Conservation (phyloP, 257 asterid species). For the Solanum lycopersicoides region DNA sequence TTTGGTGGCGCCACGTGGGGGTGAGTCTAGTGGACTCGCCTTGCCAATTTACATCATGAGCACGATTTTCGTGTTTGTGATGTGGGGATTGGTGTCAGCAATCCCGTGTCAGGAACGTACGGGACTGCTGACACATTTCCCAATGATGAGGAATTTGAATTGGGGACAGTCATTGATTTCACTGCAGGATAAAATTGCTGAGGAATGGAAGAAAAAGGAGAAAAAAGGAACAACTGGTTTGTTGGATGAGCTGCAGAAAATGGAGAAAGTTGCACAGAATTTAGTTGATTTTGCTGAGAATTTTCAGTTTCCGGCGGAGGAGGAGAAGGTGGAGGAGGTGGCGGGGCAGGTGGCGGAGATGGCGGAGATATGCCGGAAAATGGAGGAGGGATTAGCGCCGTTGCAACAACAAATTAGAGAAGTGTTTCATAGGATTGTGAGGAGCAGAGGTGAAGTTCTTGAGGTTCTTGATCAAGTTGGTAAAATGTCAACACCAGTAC, state of each 20-base stretch:
- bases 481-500: conserved; percentile 54
- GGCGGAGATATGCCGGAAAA: conserved; percentile 52
- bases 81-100: conserved; percentile 89
- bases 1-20: conserved; percentile 67
- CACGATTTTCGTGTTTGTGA: conserved; percentile 47
- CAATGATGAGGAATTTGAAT: conserved; percentile 33
- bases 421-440: conserved; percentile 90
- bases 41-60: conserved; percentile 56
- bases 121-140: conserved; percentile 49
- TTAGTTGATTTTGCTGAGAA: conserved; percentile 51
- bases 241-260: conserved; percentile 63
- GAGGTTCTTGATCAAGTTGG: conserved; percentile 69
- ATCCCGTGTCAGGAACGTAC: conserved; percentile 78
- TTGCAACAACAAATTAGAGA: conserved; percentile 67
- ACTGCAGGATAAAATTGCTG: conserved; percentile 74
- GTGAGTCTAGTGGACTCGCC: conserved; percentile 46
- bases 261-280: conserved; percentile 60
- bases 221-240: conserved; percentile 61
- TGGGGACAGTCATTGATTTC: conserved; percentile 63
- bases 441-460: conserved; percentile 73
- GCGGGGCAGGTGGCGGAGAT: conserved; percentile 52
- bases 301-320: conserved; percentile 64
- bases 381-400: conserved; percentile 85
- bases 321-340: conserved; percentile 51
- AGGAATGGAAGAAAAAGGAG: conserved; percentile 90